These are phyloP conservation scores for Thuidium tamariscinum DNA, from an alignment of 225 moss, liverwort and hornwort genomes.

Conservation along the genomic window DNA sequence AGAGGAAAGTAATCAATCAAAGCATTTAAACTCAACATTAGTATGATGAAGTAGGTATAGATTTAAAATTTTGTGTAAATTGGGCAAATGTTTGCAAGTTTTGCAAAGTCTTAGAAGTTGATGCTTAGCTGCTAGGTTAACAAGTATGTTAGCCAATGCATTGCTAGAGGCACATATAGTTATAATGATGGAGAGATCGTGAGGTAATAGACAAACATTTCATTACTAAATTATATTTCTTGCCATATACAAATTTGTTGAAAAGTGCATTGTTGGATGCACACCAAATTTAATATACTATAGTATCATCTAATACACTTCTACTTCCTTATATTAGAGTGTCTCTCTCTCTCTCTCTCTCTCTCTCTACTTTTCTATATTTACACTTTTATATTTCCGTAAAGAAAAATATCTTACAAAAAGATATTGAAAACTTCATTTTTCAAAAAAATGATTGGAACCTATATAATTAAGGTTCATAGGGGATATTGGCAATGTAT, in stretches of 20 bases:
- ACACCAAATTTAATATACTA: neutral
- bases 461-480: neutral
- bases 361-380: neutral
- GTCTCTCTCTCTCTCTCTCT: neutral
- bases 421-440: too few relatives aligned
- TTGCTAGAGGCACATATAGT: too few relatives aligned
- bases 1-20: rapidly evolving
- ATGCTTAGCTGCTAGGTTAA: neutral
- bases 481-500: neutral
- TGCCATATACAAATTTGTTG: neutral
- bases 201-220: neutral
- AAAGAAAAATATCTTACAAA: neutral
- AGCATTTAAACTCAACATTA: too few relatives aligned
- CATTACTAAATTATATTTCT: neutral
- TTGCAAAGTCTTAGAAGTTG: neutral
- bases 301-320: neutral
- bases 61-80: neutral
- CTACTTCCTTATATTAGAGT: rapidly evolving
- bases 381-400: neutral
- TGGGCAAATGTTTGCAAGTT: rapidly evolving
- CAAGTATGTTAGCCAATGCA: neutral
- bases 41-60: neutral
- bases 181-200: neutral
- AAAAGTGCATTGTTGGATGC: neutral
- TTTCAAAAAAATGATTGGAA: neutral